These are phyloP conservation scores for Ceratocystis diversiconidia DNA, from an alignment of 2,329 filamentous ascomycete genomes.

Conservation along the genomic window DNA sequence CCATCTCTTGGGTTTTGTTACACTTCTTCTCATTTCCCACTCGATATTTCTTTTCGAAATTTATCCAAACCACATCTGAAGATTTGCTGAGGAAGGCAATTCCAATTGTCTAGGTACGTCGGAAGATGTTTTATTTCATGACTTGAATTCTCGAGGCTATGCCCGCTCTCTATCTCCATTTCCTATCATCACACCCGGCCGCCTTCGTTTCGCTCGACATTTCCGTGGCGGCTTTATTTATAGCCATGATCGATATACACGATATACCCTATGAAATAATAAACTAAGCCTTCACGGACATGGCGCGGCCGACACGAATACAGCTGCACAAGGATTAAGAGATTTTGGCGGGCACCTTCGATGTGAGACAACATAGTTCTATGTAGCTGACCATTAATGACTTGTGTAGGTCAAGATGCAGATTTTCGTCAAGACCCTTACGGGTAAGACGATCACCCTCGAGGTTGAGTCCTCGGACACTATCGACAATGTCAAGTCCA, in stretches of 20 bases:
- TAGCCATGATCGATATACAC: not conserved
- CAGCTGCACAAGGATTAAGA: not conserved
- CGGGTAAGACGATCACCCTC: conserved; percentile 99
- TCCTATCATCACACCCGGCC: conserved; percentile 13
- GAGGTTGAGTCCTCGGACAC: conserved; percentile 99
- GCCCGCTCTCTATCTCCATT: conserved; percentile 4
- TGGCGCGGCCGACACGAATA: not conserved
- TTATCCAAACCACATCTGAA: conserved; percentile 35
- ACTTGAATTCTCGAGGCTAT: conserved; percentile 10
- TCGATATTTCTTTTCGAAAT: conserved; percentile 24
- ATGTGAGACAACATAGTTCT: conserved; percentile 17
- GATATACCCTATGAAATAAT: not conserved
- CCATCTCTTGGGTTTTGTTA: conserved; percentile 21
- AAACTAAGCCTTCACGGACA: not conserved
- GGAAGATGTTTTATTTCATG: conserved; percentile 32
- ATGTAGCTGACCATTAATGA: conserved; percentile 25
- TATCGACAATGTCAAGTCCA: conserved; percentile 99
- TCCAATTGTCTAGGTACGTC: conserved; percentile 50
- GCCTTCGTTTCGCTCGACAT: conserved; percentile 9
- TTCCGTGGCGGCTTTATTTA: not conserved
- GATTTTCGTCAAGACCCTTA: conserved; percentile 74
- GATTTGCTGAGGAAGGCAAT: conserved; percentile 50
- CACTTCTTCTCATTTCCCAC: not conserved
- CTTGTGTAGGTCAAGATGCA: conserved; percentile 47
- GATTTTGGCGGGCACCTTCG: not conserved